phyloP scores from a whole-genome alignment of 169 alveolate species.

The Sarcocystis neurona region DNA sequence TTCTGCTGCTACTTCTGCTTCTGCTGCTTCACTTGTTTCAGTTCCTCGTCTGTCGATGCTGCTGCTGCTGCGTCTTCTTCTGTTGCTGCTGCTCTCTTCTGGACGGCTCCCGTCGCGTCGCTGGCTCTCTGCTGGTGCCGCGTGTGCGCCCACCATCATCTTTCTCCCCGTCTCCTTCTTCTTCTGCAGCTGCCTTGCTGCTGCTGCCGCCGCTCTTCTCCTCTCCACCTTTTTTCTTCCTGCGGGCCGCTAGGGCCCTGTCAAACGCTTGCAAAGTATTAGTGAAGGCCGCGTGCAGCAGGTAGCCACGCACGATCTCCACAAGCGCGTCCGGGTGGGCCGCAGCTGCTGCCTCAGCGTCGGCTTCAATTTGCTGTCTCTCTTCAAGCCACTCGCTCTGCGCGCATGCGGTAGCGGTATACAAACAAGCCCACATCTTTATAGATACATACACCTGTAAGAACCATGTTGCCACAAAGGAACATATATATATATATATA shows the following conservation, averaged over 20 bases:
- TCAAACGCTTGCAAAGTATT: conserved; percentile 34
- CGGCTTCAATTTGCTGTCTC: conserved; percentile 7
- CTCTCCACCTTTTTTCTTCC: background rate
- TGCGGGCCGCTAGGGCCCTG: background rate
- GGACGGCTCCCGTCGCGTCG: background rate
- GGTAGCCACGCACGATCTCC: conserved; percentile 17
- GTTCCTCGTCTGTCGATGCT: background rate
- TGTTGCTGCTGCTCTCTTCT: background rate
- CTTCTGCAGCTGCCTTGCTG: background rate
- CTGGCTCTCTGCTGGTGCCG: background rate
- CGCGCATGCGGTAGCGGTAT: background rate
- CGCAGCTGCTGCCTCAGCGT: background rate
- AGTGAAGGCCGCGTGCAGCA: conserved; percentile 40
- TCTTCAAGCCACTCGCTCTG: conserved; percentile 28
- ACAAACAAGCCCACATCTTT: background rate
- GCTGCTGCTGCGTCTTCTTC: background rate
- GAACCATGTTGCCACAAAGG: background rate
- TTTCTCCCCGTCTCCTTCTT: background rate
- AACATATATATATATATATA: background rate
- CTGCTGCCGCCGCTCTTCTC: background rate
- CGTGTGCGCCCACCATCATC: background rate
- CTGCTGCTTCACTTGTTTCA: background rate
- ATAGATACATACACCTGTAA: background rate
- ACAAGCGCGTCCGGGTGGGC: background rate
- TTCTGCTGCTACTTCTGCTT: background rate